These are phyloP conservation scores for Auricularia sp. DNA, from an alignment of 768 basidiomycete species.

Conservation along the genomic window DNA sequence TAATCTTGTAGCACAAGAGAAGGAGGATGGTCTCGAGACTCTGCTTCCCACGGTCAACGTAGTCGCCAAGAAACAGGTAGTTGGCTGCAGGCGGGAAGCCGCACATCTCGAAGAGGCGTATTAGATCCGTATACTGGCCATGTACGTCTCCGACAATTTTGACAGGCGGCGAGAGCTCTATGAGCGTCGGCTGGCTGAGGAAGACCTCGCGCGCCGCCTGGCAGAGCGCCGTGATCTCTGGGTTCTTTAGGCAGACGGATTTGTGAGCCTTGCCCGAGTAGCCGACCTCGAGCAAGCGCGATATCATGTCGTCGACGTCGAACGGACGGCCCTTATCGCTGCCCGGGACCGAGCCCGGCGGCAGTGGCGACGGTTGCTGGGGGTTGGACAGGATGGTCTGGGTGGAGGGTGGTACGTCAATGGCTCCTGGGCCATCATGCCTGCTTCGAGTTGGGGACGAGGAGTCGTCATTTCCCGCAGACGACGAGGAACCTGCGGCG, in stretches of 20 bases:
- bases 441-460: constrained; percentile 27
- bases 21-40: constrained; percentile 96
- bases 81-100: constrained; percentile 96
- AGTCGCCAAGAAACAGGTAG: constrained; percentile 98
- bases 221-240: constrained; percentile 90
- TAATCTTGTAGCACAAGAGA: constrained; percentile 97
- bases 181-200: constrained; percentile 89
- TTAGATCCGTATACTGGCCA: constrained; percentile 97
- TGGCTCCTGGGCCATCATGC: constrained; percentile 1
- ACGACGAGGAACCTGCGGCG: not conserved
- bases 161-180: constrained; percentile 94
- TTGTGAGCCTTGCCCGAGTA: constrained; percentile 98
- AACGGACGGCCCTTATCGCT: constrained; percentile 61
- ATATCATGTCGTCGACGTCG: constrained; percentile 98
- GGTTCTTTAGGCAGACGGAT: constrained; percentile 88
- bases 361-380: constrained; percentile 14
- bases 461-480: not conserved
- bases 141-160: constrained; percentile 99
- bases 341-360: constrained; percentile 27
- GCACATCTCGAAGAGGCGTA: constrained; percentile 98
- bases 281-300: constrained; percentile 88
- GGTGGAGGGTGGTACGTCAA: constrained; percentile 39
- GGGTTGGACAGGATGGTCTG: constrained; percentile 79
- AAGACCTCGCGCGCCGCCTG: constrained; percentile 94
- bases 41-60: constrained; percentile 98